Evolutionary conservation across 495 filamentous ascomycete genomes (phyloP).

Genomic region (Penicillium fimorum): DNA sequence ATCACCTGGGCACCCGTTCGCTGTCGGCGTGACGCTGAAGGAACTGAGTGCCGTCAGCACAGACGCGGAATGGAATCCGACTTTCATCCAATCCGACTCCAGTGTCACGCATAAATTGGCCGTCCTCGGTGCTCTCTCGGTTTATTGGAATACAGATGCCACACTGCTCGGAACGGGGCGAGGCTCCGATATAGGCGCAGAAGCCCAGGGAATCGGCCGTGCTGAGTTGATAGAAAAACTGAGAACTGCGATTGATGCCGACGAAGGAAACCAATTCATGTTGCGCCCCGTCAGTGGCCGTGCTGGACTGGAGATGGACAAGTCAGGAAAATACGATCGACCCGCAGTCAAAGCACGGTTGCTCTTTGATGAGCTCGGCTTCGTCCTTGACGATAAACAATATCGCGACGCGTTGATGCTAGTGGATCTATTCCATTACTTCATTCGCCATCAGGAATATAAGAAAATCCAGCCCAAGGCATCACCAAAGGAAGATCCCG

Average conservation of each 20-base stretch:
- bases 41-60: conserved; percentile 97
- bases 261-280: conserved; percentile 85
- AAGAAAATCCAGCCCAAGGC: conserved; percentile 87
- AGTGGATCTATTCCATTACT: conserved; percentile 96
- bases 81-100: conserved; percentile 84
- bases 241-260: conserved; percentile 69
- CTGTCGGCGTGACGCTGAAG: conserved; percentile 83
- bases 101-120: conserved; percentile 88
- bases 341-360: conserved; percentile 89
- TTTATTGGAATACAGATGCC: conserved; percentile 98
- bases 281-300: conserved; percentile 91
- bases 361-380: conserved; percentile 92
- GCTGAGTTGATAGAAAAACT: conserved; percentile 74
- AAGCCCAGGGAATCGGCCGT: conserved; percentile 65
- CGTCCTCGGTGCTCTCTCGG: conserved; percentile 77
- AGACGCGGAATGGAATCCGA: conserved; percentile 87
- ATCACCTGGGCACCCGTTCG: conserved; percentile 91
- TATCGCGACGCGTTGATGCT: conserved; percentile 97
- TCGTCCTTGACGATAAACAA: conserved; percentile 93
- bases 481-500: conserved; percentile 82
- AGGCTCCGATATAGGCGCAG: conserved; percentile 56
- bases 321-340: conserved; percentile 74
- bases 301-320: conserved; percentile 89
- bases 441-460: conserved; percentile 96
- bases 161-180: conserved; percentile 73